Base-by-base conservation (phyloP, 1,284 basidiomycete species). In the Pseudozyma sp. region DNA sequence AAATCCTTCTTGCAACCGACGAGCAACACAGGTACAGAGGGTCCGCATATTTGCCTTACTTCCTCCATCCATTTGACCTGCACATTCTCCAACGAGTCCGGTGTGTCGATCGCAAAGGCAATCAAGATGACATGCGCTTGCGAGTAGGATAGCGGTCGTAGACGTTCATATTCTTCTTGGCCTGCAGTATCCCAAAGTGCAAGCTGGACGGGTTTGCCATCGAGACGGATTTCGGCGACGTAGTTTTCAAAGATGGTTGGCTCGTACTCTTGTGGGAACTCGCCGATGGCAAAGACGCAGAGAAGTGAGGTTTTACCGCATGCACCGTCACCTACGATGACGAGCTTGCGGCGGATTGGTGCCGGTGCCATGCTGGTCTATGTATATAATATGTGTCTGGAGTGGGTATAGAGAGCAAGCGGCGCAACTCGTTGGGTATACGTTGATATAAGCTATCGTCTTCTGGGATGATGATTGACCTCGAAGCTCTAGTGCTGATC, bases 51-150 rank as follows among this genome's bases (percentile, higher is more conserved):
- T 60, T 77, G 72, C 18, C 80, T 68, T 18, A 78, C 79, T 64
- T 81, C 79, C 52, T 82, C 80, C 85, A 95, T 97, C 96, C 96
- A 98, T 92, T 98, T 97, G 71, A 92, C 91, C 18, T 91, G 89
- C 18, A 98, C 95, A 86, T 98, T 98, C 78, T 98, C 96, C 68
- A 98, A 88, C 52, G 94, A 96, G 87, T 98, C 96, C 34, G 94
- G 95, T 19, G 95, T 95, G 86, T 98, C 96, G 84, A 99, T 91
- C 49, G 93, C 90, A 84, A 96, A 99, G 21, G 95, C 95, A 83
- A 99, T 98, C 75, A 99, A 90, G 85, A 99, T 97, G 82, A 99
- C 94, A 86, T 99, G 96, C 59, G 96, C 96, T 88, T 97, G 94
- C 52, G 95, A 95, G 86, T 98, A 98, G 31, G 94, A 97, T 85